Evolutionary conservation across 2,329 filamentous ascomycete genomes (phyloP).

Genomic region (Alternaria metachromatica): DNA sequence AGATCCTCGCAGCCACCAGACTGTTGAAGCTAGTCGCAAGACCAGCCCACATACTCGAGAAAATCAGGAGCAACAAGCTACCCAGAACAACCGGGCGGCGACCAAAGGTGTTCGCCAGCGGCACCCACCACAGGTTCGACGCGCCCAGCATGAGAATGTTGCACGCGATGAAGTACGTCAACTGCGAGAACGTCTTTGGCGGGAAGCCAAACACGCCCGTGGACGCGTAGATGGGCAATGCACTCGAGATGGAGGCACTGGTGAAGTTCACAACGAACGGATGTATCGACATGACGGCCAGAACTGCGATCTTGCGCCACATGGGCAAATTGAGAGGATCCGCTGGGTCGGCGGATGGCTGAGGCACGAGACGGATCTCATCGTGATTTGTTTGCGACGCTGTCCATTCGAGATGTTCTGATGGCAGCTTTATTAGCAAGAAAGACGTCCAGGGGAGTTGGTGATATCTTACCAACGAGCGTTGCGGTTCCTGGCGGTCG

Average conservation of each 20-base stretch:
- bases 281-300: slow-evolving; percentile 48
- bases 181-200: slow-evolving; percentile 36
- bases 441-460: not conserved
- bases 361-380: slow-evolving; percentile 49
- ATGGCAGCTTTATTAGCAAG: not conserved
- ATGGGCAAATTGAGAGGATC: slow-evolving; percentile 51
- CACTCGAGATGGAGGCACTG: slow-evolving; percentile 44
- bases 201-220: slow-evolving; percentile 40
- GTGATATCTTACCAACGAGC: slow-evolving; percentile 44
- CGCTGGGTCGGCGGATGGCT: slow-evolving; percentile 48
- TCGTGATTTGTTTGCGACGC: slow-evolving; percentile 41
- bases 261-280: slow-evolving; percentile 50
- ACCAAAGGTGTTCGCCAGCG: slow-evolving; percentile 51
- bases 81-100: slow-evolving; percentile 48
- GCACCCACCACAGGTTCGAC: slow-evolving; percentile 52
- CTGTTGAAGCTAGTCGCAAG: slow-evolving; percentile 46
- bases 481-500: slow-evolving; percentile 50
- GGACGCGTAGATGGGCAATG: slow-evolving; percentile 44
- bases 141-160: slow-evolving; percentile 50
- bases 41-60: slow-evolving; percentile 51
- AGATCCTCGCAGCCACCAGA: slow-evolving; percentile 46
- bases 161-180: slow-evolving; percentile 49
- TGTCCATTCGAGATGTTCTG: slow-evolving; percentile 40
- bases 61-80: slow-evolving; percentile 42
- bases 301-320: slow-evolving; percentile 46